Evolutionary conservation across 208 protist genomes (phyloP).

Genomic region (Spironucleus salmonicida): DNA sequence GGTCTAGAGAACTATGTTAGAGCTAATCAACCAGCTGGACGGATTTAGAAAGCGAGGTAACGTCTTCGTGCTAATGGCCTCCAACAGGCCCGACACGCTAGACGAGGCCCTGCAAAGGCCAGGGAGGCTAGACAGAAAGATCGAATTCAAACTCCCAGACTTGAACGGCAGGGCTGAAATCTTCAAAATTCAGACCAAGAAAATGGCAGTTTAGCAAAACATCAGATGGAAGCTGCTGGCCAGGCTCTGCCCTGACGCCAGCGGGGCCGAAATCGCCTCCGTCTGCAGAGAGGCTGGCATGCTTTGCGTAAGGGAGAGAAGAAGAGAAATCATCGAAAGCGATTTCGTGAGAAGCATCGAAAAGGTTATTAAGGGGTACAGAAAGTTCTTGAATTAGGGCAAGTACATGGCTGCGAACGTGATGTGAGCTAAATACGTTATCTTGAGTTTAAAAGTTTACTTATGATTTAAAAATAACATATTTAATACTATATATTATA

Average conservation of each 20-base stretch:
- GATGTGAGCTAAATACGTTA: too few relatives aligned
- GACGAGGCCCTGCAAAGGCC: constrained; percentile 96
- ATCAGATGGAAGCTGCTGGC: constrained; percentile 96
- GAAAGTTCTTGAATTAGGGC: constrained; percentile 96
- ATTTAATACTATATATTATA: too few relatives aligned
- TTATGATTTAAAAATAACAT: too few relatives aligned
- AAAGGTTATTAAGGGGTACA: constrained; percentile 98
- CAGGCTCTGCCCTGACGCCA: constrained; percentile 89
- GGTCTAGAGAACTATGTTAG: constrained; percentile 97
- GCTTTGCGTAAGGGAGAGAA: constrained; percentile 91
- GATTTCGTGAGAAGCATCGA: constrained; percentile 98
- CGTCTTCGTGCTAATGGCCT: constrained; percentile 97
- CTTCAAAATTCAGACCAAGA: constrained; percentile 90
- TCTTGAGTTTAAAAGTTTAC: too few relatives aligned
- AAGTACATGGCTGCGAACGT: constrained; percentile 84
- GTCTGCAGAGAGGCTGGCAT: constrained; percentile 99
- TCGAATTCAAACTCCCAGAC: constrained; percentile 95
- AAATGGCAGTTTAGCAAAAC: constrained; percentile 81
- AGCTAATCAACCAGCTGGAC: constrained; percentile 99
- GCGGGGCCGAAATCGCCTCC: constrained; percentile 79
- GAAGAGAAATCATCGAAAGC: constrained; percentile 95
- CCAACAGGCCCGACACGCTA: constrained; percentile 95
- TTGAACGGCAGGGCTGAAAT: constrained; percentile 87
- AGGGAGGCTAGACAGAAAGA: constrained; percentile 92
- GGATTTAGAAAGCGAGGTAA: constrained; percentile 90